These are phyloP conservation scores for Lichtheimia ramosa DNA, from an alignment of 371 early-diverging fungal species.

Conservation along the genomic window DNA sequence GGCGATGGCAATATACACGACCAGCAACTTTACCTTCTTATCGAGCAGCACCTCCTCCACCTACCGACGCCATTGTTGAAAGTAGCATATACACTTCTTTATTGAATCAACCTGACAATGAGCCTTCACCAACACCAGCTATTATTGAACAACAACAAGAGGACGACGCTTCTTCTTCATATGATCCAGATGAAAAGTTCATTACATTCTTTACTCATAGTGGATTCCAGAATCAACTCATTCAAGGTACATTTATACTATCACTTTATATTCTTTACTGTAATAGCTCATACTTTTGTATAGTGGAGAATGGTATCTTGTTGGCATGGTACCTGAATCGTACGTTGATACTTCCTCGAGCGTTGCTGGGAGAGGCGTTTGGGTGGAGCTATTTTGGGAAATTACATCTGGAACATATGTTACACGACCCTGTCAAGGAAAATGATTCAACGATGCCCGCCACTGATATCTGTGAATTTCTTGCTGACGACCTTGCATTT, in stretches of 20 bases:
- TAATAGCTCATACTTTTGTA: too few relatives aligned
- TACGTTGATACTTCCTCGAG: conserved; percentile 47
- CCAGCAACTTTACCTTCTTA: conserved; percentile 6
- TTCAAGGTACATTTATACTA: conserved; percentile 35
- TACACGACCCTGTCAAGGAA: conserved; percentile 24
- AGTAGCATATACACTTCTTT: conserved; percentile 1
- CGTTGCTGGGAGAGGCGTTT: conserved; percentile 54
- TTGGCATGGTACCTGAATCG: conserved; percentile 54
- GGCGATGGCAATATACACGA: conserved; percentile 13
- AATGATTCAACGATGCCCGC: conserved; percentile 9
- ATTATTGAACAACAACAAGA: not conserved
- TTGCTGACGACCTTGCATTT: conserved; percentile 8
- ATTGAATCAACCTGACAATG: not conserved
- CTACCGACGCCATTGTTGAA: conserved; percentile 1
- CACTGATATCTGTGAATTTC: conserved; percentile 13
- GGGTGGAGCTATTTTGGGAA: conserved; percentile 44
- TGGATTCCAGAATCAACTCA: conserved; percentile 61
- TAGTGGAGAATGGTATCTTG: conserved; percentile 61
- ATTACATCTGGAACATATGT: conserved; percentile 38
- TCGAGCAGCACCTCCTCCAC: conserved; percentile 6
- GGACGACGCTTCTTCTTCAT: not conserved
- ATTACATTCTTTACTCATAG: conserved; percentile 62
- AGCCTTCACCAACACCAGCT: not conserved
- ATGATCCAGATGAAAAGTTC: conserved; percentile 39
- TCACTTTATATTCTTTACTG: too few relatives aligned